A percentile compares a stretch with the other conserved stretches of the same genome.
Conservation (phyloP, 139 green algal species). For the Desmodesmus armatus region DNA sequence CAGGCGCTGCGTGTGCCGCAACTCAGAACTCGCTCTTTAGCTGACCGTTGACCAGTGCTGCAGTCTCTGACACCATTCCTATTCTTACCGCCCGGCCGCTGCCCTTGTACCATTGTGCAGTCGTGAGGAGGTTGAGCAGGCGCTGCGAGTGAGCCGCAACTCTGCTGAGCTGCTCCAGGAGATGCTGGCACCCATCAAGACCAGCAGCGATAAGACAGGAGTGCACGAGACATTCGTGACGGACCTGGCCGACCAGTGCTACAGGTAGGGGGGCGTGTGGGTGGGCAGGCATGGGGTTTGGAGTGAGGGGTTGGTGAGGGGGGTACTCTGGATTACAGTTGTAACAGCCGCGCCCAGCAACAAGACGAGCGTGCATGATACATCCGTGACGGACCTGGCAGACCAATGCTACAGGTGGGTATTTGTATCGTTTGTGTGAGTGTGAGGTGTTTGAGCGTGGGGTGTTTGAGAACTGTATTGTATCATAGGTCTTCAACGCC, state of each 20-base stretch:
- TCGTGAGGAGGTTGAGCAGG: background rate
- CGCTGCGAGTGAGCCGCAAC: constrained; percentile 28
- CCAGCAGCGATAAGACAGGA: constrained; percentile 31
- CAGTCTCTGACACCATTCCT: background rate
- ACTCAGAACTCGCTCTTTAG: too few species aligned
- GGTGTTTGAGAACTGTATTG: too few species aligned
- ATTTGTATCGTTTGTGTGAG: too few species aligned
- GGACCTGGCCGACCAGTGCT: constrained; percentile 62
- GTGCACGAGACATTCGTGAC: constrained; percentile 58
- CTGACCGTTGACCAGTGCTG: too few species aligned
- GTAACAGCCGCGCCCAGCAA: too few species aligned
- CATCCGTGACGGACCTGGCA: constrained; percentile 58
- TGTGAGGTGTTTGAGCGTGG: too few species aligned
- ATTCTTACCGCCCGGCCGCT: background rate
- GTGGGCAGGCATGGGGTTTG: too few species aligned
- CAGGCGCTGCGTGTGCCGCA: constrained; percentile 23
- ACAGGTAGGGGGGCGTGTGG: too few species aligned
- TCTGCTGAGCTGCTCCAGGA: constrained; percentile 46
- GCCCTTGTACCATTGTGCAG: background rate
- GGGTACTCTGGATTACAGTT: too few species aligned
- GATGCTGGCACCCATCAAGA: constrained; percentile 39
- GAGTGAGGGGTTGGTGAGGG: too few species aligned
- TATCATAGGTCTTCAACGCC: too few species aligned
- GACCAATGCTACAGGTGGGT: constrained; percentile 57
- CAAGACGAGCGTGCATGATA: constrained; percentile 50